Evolutionary conservation across 768 basidiomycete genomes (phyloP).

Genomic region (Saitozyma podzolica): DNA sequence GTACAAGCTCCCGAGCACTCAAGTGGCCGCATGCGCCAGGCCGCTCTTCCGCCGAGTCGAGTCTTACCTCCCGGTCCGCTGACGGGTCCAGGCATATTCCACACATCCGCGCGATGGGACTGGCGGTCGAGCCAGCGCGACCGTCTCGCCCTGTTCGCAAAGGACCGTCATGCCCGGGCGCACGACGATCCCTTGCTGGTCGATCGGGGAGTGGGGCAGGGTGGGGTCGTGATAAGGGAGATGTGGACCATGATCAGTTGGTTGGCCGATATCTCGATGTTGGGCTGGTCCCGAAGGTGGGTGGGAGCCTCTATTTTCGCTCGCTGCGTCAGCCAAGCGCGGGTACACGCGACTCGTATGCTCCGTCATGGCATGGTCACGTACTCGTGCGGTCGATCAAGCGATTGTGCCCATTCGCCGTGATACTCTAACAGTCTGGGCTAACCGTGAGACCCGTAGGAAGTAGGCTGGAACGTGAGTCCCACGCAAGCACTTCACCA

Average conservation of each 20-base stretch:
- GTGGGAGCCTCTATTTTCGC: not conserved
- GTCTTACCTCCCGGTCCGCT: no score
- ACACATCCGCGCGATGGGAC: slow-evolving; percentile 4
- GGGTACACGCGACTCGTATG: no score
- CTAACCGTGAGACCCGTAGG: not conserved
- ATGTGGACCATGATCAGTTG: slow-evolving; percentile 1
- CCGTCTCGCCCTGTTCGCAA: slow-evolving; percentile 8
- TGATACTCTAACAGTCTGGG: no score
- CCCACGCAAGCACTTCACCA: not conserved
- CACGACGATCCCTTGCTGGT: not conserved
- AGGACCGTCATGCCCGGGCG: not conserved
- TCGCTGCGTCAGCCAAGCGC: no score
- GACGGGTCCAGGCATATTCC: slow-evolving; percentile 7
- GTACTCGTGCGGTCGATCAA: no score
- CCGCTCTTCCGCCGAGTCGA: no score
- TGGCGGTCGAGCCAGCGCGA: slow-evolving; percentile 17
- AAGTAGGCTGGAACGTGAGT: not conserved
- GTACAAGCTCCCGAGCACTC: no score
- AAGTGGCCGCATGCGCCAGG: no score
- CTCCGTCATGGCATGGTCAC: no score
- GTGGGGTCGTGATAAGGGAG: not conserved
- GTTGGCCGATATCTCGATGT: slow-evolving; percentile 15
- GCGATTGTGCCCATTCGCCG: no score
- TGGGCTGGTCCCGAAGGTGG: slow-evolving; percentile 18
- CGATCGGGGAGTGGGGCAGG: not conserved